Base-by-base conservation (phyloP, 164 flowering plant genomes). In the Tetracentron sinense region DNA sequence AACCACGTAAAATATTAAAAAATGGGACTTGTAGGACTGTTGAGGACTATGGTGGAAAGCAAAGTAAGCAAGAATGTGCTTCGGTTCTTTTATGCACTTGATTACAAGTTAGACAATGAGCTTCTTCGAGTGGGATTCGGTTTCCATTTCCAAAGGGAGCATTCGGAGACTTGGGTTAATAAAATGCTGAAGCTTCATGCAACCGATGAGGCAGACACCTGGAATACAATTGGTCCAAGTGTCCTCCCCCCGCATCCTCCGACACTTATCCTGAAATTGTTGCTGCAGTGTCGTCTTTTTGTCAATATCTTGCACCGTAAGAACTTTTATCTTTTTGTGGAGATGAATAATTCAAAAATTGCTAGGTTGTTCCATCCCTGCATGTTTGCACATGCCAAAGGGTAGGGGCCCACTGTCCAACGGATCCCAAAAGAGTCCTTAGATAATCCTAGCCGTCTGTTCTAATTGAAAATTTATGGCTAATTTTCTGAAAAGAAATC, bases 231-330 rank as follows among this genome's bases (percentile, higher is more conserved):
- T 94, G 59, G 97, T 94, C 42, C 96, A 94, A 81, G 96, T 91
- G 53, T 86, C 96, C 0, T 93, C 99, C n/a, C 51, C 96, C 96
- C 48, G 96, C 97, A 26, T 50, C 90, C 7, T 78, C 92, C 44
- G 93, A 94, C 42, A 94, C 82, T 60, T 94, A 94, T 62, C 58
- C 74, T 62, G 96, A 94, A 71, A 96, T 94, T 58, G 96, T 54
- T 56, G 79, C 92, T 6, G 85, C 96, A 19, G 64, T 94, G 51
- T 83, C 96, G 30, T 86, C 99, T 0, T 94, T 94, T 50, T 94
- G 88, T 67, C 96, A 94, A 85, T 84, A 87, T 73, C 98, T 94
- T 78, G 98, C 98, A 44, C 98, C 98, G 98, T 90, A 83, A 87
- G 95, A 1, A 14, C n/a, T 25, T 22, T 19, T 53, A 11, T 14